Base-by-base conservation (phyloP, 306 rosid genomes). In the Cicer bijugum region DNA sequence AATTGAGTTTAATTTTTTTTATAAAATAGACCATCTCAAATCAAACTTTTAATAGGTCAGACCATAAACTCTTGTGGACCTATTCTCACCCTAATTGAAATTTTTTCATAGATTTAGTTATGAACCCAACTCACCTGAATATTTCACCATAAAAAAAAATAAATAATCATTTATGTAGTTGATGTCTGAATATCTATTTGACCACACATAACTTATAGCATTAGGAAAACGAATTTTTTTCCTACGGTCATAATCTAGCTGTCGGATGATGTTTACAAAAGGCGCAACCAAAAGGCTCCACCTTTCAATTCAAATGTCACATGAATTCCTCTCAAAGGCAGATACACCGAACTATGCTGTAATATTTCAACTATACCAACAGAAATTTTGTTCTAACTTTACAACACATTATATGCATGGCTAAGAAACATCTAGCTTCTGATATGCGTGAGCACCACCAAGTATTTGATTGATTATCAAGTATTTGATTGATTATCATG, bases 331-430 rank as follows among this genome's bases (percentile, higher is more conserved):
- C 9, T 37, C 16, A 69, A 15, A 15, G 44, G 51, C 77, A 33
- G 61, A 80, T 62, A 86, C 94, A 87, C 67, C 61, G 53, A 65
- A 58, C 78, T 23, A 42, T 56, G 43, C 55, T 16, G 7, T 56
- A 0, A 71, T 40, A 69, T 20, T 57, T 72, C 56, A 20, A 12
- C 56, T 47, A 39, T 33, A 55, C 47, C 12, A 19, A 45, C 35
- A 43, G 82, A 65, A 43, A 59, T 53, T 63, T 63, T 45, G 71
- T 57, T 74, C 17, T 65, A 51, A 72, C 43, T 55, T 81, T 35
- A 67, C 70, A 74, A 77, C 75, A 71, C 71, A 69, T 69, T 67
- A 56, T 8, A 80, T 64, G 39, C 43, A 60, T 39, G 15, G 39
- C 57, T 76, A 76, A 35, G 42, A 63, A 8, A 72, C 35, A 44